Conservation (phyloP, 139 green algal genomes). For the Desmodesmus armatus region DNA sequence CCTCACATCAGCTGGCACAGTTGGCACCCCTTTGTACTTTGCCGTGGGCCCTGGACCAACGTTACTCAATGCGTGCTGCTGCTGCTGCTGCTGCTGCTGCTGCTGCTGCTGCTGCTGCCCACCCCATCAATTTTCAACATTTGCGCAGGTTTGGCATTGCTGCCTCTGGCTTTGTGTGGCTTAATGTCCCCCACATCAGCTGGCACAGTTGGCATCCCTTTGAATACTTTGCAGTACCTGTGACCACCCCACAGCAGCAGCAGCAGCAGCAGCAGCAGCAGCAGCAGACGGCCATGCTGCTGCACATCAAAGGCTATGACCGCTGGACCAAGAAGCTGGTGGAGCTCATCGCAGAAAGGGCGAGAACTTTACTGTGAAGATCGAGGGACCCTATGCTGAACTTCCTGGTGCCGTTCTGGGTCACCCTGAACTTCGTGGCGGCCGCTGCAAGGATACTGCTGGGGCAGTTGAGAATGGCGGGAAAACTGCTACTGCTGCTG, state of each 20-base stretch:
- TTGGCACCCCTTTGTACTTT: neutral
- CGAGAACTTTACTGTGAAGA: slow-evolving; percentile 14
- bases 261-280: slow-evolving; percentile 5
- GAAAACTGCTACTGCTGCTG: slow-evolving; percentile 13
- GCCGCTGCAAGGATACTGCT: too few species aligned
- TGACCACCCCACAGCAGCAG: neutral
- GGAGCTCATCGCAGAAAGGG: neutral
- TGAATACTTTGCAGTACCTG: slow-evolving; percentile 36
- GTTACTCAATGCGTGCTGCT: too few species aligned
- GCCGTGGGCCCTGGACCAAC: too few species aligned
- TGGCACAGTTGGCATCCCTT: slow-evolving; percentile 20
- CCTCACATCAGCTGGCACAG: neutral
- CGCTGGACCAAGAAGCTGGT: slow-evolving; percentile 26
- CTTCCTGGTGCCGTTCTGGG: slow-evolving; percentile 26
- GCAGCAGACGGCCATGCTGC: slow-evolving; percentile 13
- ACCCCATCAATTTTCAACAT: too few species aligned
- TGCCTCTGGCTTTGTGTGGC: slow-evolving; percentile 11
- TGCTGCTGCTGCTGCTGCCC: too few species aligned
- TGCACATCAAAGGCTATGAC: slow-evolving; percentile 42
- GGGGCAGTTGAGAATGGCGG: neutral
- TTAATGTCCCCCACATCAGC: neutral
- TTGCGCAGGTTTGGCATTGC: neutral
- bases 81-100: too few species aligned
- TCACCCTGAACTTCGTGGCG: slow-evolving; percentile 30
- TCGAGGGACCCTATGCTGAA: slow-evolving; percentile 40